A percentile compares a stretch with the other conserved stretches of the same genome.
These are phyloP conservation scores for Globisporangium carolinianum DNA, from an alignment of 352 stramenopile genomes.

Conservation along the genomic window DNA sequence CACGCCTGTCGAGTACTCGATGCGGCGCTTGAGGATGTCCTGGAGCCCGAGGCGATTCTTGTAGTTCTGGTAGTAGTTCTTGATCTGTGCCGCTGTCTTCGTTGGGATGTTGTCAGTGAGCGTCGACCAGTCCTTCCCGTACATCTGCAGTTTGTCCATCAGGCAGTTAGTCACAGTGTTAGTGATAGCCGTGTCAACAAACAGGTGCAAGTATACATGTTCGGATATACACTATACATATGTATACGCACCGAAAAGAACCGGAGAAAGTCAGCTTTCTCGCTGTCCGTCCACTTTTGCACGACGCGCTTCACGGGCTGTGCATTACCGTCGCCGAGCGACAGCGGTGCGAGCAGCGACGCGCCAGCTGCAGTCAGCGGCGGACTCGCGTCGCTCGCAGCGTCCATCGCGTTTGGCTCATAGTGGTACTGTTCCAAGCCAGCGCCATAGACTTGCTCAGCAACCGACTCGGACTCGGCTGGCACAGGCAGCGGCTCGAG, in stretches of 20 bases:
- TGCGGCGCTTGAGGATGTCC: slow-evolving; percentile 79
- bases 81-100: slow-evolving; percentile 88
- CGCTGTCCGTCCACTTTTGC: slow-evolving; percentile 87
- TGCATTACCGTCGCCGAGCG: slow-evolving; percentile 3
- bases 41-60: slow-evolving; percentile 88
- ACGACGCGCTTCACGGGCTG: slow-evolving; percentile 68
- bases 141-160: slow-evolving; percentile 26
- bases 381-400: not conserved
- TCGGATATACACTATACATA: not conserved
- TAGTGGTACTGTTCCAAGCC: no score
- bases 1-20: slow-evolving; percentile 27
- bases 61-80: slow-evolving; percentile 93
- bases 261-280: slow-evolving; percentile 86
- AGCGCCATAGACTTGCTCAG: not conserved
- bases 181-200: not conserved
- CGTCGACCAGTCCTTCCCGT: slow-evolving; percentile 85
- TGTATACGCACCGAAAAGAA: slow-evolving; percentile 68
- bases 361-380: not conserved
- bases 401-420: no score
- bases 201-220: slow-evolving; percentile 1
- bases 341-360: not conserved
- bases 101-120: slow-evolving; percentile 84
- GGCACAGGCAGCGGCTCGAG: not conserved
- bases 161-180: no score
- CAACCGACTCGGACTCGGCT: not conserved